Conservation (phyloP, 768 basidiomycete genomes). For the Udeniomyces megalosporus region DNA sequence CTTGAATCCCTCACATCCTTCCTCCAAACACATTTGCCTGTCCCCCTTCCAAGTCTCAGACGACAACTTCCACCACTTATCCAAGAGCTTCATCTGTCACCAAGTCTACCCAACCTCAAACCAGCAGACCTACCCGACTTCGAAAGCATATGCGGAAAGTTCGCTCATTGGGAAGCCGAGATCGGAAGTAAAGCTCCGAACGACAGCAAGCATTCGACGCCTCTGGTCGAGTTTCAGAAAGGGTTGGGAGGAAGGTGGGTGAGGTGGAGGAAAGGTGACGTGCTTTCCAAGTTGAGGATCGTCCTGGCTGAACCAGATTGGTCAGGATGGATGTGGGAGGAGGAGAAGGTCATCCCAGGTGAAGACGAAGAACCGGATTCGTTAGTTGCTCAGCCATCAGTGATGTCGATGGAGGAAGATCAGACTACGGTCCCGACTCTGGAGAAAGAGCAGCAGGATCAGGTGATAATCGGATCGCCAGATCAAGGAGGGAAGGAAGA, state of each 20-base stretch:
- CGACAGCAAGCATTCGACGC: too few species aligned
- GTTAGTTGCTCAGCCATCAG: too few species aligned
- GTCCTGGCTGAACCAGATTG: not conserved
- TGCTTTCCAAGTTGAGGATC: not conserved
- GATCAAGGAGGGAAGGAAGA: not conserved
- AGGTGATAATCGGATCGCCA: not conserved
- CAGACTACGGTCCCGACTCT: not conserved
- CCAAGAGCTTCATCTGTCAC: not conserved
- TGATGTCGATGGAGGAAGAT: too few species aligned
- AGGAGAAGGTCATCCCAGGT: not conserved
- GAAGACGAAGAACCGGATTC: not conserved
- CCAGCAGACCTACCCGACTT: not conserved
- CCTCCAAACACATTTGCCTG: not conserved
- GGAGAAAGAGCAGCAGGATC: not conserved
- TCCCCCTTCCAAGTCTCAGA: not conserved
- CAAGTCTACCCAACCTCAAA: not conserved
- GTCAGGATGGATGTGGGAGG: not conserved
- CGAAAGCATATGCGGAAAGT: not conserved
- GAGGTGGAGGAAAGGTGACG: not conserved
- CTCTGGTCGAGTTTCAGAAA: not conserved
- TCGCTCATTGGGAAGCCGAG: not conserved
- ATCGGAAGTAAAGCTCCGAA: not conserved
- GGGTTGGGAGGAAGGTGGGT: conserved; percentile 1
- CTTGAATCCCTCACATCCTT: conserved; percentile 3
- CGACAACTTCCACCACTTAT: not conserved